Evolutionary conservation across 257 asterid genomes (phyloP).

Genomic region (Plantago major): DNA sequence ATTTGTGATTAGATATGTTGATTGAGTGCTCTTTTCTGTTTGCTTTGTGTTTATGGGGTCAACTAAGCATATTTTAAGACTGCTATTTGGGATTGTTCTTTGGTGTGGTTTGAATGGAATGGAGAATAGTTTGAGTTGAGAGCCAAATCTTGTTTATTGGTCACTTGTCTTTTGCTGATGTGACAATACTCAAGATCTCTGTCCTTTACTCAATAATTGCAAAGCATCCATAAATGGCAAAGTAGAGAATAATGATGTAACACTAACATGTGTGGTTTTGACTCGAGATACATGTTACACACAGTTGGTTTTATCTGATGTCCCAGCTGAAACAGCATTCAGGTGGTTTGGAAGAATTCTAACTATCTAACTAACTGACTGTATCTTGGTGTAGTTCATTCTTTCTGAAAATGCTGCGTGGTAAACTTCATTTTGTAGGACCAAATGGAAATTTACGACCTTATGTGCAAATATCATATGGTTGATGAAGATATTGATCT

Average conservation of each 20-base stretch:
- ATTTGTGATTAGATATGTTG: slow-evolving; percentile 37
- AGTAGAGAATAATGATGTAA: slow-evolving; percentile 35
- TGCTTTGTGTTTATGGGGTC: slow-evolving; percentile 35
- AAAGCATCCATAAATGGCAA: slow-evolving; percentile 27
- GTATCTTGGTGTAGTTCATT: neutral
- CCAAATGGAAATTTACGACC: neutral
- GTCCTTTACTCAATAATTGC: slow-evolving; percentile 51
- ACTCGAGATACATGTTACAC: slow-evolving; percentile 14
- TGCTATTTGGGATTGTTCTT: slow-evolving; percentile 34
- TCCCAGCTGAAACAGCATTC: slow-evolving; percentile 14
- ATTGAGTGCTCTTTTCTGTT: slow-evolving; percentile 27
- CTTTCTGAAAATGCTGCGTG: neutral
- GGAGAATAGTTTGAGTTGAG: slow-evolving; percentile 22
- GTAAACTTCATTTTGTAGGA: neutral
- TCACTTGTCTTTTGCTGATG: slow-evolving; percentile 37
- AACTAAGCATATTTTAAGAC: slow-evolving; percentile 23
- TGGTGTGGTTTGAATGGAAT: slow-evolving; percentile 33
- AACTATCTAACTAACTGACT: neutral
- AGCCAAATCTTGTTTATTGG: slow-evolving; percentile 21
- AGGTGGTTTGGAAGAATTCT: slow-evolving; percentile 1
- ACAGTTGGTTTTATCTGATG: slow-evolving; percentile 26
- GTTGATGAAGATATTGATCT: slow-evolving; percentile 12
- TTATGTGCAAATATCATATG: slow-evolving; percentile 5
- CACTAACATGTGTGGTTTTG: slow-evolving; percentile 39
- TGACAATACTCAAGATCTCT: slow-evolving; percentile 41